Percentiles rank a stretch among this genome's conserved stretches.
phyloP scores from a whole-genome alignment of 208 protist species.

The Leishmania mexicana region DNA sequence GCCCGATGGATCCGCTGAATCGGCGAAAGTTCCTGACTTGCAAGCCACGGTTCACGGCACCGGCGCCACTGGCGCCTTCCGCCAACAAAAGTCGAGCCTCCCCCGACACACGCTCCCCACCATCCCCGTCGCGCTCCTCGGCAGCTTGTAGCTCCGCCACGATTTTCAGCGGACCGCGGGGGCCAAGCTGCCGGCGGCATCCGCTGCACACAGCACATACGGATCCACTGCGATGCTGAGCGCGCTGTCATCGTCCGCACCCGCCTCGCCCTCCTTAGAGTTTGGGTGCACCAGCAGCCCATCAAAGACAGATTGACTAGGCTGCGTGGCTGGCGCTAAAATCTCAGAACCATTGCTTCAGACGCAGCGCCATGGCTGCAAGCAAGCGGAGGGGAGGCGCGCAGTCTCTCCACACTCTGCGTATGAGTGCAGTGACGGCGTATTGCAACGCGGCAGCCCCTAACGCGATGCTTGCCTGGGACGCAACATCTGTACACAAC shows the following conservation, averaged over 20 bases:
- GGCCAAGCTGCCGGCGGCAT: background rate
- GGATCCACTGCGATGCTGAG: background rate
- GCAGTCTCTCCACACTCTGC: background rate
- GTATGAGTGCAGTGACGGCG: background rate
- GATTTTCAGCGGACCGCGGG: background rate
- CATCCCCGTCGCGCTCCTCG: background rate
- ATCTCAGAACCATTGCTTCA: background rate
- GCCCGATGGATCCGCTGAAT: constrained; percentile 34
- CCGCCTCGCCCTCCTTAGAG: background rate
- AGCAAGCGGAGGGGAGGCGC: background rate
- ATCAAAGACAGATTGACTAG: too few species aligned
- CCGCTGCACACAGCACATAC: too few species aligned
- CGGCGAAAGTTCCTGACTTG: background rate
- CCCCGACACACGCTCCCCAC: background rate
- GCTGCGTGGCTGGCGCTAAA: background rate
- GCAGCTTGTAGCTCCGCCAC: background rate
- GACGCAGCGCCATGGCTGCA: background rate
- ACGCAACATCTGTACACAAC: background rate
- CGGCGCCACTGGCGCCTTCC: background rate
- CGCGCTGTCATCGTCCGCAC: background rate
- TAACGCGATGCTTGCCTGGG: background rate
- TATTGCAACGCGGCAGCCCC: background rate
- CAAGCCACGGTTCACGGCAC: background rate
- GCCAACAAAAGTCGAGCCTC: background rate
- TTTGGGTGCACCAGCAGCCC: background rate